These are phyloP conservation scores for Talaromyces pinophilus DNA, from an alignment of 2,329 filamentous ascomycete species.

Conservation along the genomic window DNA sequence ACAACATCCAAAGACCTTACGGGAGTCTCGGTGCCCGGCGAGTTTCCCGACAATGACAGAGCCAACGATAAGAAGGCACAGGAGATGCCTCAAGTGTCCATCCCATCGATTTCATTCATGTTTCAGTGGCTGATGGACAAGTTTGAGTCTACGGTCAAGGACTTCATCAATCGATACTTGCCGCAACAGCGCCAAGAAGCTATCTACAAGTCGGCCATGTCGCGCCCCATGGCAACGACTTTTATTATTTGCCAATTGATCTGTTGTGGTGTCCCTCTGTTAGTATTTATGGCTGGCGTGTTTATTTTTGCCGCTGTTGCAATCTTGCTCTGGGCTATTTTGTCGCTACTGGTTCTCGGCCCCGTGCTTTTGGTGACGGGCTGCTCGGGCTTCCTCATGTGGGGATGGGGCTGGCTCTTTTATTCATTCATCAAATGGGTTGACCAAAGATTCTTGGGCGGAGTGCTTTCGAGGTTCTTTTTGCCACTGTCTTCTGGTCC, in stretches of 20 bases:
- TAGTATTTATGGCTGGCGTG: constrained; percentile 37
- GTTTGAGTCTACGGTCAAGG: constrained; percentile 31
- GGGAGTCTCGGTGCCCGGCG: constrained; percentile 30
- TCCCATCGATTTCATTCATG: constrained; percentile 25
- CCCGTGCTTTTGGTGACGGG: constrained; percentile 35
- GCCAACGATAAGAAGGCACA: constrained; percentile 25
- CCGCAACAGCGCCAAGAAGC: constrained; percentile 32
- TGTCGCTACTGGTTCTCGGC: constrained; percentile 36
- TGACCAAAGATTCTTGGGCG: constrained; percentile 31
- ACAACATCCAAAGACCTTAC: constrained; percentile 27
- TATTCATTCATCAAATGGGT: constrained; percentile 33
- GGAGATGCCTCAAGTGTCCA: constrained; percentile 26
- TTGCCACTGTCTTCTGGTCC: constrained; percentile 22
- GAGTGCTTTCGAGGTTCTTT: constrained; percentile 31
- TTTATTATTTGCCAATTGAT: constrained; percentile 38
- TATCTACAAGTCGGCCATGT: constrained; percentile 34
- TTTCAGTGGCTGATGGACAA: constrained; percentile 32
- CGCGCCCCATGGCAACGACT: constrained; percentile 35
- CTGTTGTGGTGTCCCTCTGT: constrained; percentile 38
- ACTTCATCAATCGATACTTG: constrained; percentile 30
- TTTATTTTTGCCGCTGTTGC: constrained; percentile 38
- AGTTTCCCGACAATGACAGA: constrained; percentile 29
- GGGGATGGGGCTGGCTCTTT: constrained; percentile 36
- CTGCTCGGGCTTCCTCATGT: constrained; percentile 33
- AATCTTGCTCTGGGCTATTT: constrained; percentile 33